Conservation (phyloP, 208 protist species). For the Phytomonas francai region DNA sequence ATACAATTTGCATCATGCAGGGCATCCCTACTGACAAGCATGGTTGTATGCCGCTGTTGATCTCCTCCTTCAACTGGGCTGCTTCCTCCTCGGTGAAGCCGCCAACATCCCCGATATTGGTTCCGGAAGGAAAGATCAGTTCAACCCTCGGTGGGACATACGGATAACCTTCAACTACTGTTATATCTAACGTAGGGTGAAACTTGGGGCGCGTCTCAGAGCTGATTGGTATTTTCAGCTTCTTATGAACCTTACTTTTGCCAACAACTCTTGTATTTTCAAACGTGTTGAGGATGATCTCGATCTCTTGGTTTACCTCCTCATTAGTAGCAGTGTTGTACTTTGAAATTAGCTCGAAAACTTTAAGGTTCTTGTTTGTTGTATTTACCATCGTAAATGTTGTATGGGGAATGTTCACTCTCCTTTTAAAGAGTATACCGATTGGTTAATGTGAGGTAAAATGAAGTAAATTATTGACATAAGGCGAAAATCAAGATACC, state of each 20-base stretch:
- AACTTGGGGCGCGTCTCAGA: slow-evolving; percentile 26
- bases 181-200: slow-evolving; percentile 42
- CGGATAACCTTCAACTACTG: slow-evolving; percentile 54
- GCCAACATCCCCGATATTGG: slow-evolving; percentile 18
- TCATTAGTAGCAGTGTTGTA: slow-evolving; percentile 40
- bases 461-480: background rate
- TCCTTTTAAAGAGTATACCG: background rate
- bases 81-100: slow-evolving; percentile 32
- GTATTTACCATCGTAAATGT: slow-evolving; percentile 19
- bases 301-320: slow-evolving; percentile 60
- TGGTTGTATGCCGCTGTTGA: slow-evolving; percentile 44
- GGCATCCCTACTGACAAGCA: slow-evolving; percentile 42
- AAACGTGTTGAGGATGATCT: slow-evolving; percentile 52
- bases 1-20: slow-evolving; percentile 70
- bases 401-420: background rate
- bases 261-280: slow-evolving; percentile 43
- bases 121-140: slow-evolving; percentile 25
- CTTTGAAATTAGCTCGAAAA: slow-evolving; percentile 26
- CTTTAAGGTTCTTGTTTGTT: slow-evolving; percentile 16
- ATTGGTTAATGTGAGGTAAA: background rate
- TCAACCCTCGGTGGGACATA: slow-evolving; percentile 49
- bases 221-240: slow-evolving; percentile 35
- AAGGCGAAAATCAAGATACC: background rate
- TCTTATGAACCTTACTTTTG: slow-evolving; percentile 31
- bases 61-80: slow-evolving; percentile 31